These are phyloP conservation scores for Apiospora rasikravindrae DNA, from an alignment of 2,329 filamentous ascomycete species.

Conservation along the genomic window DNA sequence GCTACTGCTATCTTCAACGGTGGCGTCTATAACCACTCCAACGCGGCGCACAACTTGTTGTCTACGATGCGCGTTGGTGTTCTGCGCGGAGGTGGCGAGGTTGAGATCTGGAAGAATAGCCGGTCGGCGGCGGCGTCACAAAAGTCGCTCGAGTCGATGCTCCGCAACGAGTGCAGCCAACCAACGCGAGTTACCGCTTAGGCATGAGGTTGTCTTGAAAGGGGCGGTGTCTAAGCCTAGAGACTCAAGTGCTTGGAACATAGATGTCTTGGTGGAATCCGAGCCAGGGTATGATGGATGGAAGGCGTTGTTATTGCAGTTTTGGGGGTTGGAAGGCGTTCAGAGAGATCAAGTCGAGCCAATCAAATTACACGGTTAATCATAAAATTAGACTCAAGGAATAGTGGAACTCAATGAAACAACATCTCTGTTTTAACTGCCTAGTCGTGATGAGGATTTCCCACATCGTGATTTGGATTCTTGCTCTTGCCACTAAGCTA, in stretches of 20 bases:
- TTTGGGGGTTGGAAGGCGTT: background rate
- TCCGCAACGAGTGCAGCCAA: background rate
- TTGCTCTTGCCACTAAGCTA: too few relatives aligned
- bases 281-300: background rate
- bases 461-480: too few relatives aligned
- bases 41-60: slow-evolving; percentile 70
- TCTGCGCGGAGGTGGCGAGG: slow-evolving; percentile 68
- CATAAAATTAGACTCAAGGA: background rate
- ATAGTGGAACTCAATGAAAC: background rate
- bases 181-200: background rate
- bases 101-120: slow-evolving; percentile 72
- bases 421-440: background rate
- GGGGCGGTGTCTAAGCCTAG: too few relatives aligned
- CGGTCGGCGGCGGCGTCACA: slow-evolving; percentile 59
- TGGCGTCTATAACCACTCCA: slow-evolving; percentile 70
- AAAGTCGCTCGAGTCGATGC: slow-evolving; percentile 67
- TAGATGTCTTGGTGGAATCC: background rate
- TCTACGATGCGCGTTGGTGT: slow-evolving; percentile 71
- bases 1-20: slow-evolving; percentile 74
- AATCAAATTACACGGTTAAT: background rate
- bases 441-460: background rate
- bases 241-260: background rate
- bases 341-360: background rate
- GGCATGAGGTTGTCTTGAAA: background rate
- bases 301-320: background rate